Conservation (phyloP, 2,329 filamentous ascomycete species). For the Xylaria sp. region DNA sequence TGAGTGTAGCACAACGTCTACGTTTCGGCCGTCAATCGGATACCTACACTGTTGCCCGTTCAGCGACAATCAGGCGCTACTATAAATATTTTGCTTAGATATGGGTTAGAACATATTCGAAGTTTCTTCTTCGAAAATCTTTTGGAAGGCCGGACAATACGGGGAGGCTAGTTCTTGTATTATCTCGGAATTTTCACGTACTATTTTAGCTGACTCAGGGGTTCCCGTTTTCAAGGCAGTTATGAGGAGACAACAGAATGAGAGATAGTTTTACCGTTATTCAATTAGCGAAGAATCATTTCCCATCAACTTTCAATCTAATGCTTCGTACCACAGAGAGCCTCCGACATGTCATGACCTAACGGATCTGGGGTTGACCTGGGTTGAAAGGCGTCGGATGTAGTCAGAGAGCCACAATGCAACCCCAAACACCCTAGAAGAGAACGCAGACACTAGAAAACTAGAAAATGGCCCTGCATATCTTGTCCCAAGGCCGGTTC, state of each 20-base stretch:
- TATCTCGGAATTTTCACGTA: not conserved
- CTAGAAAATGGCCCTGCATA: not conserved
- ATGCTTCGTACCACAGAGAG: not conserved
- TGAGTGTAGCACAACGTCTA: not conserved
- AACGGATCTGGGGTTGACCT: conserved; percentile 27
- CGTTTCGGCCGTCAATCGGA: not conserved
- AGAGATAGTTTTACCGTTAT: not conserved
- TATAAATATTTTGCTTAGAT: not conserved
- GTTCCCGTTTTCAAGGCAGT: not conserved
- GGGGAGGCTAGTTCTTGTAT: not conserved
- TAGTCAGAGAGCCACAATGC: conserved; percentile 25
- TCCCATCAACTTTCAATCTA: not conserved
- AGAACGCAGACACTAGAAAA: not conserved
- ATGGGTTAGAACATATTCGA: not conserved
- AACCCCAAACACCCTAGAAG: not conserved
- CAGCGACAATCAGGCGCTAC: not conserved
- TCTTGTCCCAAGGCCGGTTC: conserved; percentile 18
- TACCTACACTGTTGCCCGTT: not conserved
- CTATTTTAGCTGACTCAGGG: not conserved
- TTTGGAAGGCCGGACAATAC: not conserved
- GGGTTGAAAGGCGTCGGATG: conserved; percentile 28
- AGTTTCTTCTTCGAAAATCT: not conserved
- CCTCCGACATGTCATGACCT: not conserved
- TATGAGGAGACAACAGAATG: not conserved
- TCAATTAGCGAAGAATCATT: conserved; percentile 1